Evolutionary conservation across 139 green algal genomes (phyloP).

Genomic region (Chlorella sorokiniana): DNA sequence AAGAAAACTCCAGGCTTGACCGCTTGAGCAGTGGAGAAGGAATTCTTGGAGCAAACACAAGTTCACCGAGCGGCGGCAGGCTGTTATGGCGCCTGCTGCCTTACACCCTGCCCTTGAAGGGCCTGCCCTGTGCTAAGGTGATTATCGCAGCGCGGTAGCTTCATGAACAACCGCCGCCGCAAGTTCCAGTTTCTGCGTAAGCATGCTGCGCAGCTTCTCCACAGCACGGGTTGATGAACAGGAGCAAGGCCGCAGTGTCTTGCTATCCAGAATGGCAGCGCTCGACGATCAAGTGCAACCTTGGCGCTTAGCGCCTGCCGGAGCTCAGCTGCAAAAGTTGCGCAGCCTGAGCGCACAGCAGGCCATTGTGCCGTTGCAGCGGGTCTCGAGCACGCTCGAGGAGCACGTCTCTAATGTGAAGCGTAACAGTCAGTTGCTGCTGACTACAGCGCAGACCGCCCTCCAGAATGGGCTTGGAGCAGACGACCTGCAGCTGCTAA

Average conservation of each 20-base stretch:
- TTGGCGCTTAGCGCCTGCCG: not conserved
- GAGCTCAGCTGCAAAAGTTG: not conserved
- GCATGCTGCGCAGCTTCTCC: not conserved
- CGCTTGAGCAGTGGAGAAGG: too few relatives aligned
- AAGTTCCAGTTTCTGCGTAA: too few relatives aligned
- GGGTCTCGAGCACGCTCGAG: slow-evolving; percentile 33
- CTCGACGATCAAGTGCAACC: not conserved
- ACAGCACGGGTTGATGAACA: not conserved
- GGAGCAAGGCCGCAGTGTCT: too few relatives aligned
- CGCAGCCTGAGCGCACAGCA: not conserved
- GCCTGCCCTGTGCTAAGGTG: too few relatives aligned
- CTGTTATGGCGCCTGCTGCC: too few relatives aligned
- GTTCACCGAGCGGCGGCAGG: too few relatives aligned
- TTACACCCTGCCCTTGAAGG: too few relatives aligned
- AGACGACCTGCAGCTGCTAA: slow-evolving; percentile 19
- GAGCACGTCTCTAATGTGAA: too few relatives aligned
- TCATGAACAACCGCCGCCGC: too few relatives aligned
- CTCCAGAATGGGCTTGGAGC: not conserved
- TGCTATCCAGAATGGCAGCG: not conserved
- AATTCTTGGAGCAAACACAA: too few relatives aligned
- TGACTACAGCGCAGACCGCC: slow-evolving; percentile 28
- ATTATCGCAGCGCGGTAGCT: too few relatives aligned
- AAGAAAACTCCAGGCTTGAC: too few relatives aligned
- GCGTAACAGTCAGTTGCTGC: slow-evolving; percentile 19
- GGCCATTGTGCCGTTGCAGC: not conserved